Conservation (phyloP, 2,329 filamentous ascomycete genomes). For the Arthroderma sp. region DNA sequence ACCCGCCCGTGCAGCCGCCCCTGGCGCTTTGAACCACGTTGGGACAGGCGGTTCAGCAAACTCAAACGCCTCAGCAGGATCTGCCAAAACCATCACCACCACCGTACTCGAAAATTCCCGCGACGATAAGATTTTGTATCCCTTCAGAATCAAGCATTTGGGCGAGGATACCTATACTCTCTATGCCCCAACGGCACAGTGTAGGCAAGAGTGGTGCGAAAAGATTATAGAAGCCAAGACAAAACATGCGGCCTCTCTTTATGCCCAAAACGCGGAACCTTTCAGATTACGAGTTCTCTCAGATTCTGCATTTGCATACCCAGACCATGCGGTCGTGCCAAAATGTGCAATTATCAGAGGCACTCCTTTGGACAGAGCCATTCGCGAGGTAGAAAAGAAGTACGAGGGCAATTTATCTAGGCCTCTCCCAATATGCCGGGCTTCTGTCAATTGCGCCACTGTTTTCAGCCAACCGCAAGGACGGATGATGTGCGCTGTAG, state of each 20-base stretch:
- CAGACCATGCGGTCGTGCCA: constrained; percentile 38
- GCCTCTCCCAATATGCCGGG: constrained; percentile 66
- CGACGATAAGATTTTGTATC: constrained; percentile 76
- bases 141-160: constrained; percentile 90
- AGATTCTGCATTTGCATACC: constrained; percentile 61
- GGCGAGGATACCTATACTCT: constrained; percentile 87
- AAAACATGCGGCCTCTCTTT: constrained; percentile 73
- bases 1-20: constrained; percentile 36
- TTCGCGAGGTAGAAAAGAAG: constrained; percentile 70
- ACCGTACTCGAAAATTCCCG: constrained; percentile 43
- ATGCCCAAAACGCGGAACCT: constrained; percentile 87
- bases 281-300: constrained; percentile 86
- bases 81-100: constrained; percentile 33
- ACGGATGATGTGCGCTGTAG: constrained; percentile 79
- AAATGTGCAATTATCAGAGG: constrained; percentile 70
- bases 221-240: constrained; percentile 95
- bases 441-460: constrained; percentile 83
- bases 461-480: constrained; percentile 71
- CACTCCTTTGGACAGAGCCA: constrained; percentile 81
- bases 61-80: constrained; percentile 29
- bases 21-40: constrained; percentile 50
- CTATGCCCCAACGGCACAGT: constrained; percentile 64
- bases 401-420: constrained; percentile 51
- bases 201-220: constrained; percentile 75
- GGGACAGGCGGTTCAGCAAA: constrained; percentile 54